These are phyloP conservation scores for Coniferiporia sulphurascens DNA, from an alignment of 1,284 basidiomycete genomes.

Conservation along the genomic window DNA sequence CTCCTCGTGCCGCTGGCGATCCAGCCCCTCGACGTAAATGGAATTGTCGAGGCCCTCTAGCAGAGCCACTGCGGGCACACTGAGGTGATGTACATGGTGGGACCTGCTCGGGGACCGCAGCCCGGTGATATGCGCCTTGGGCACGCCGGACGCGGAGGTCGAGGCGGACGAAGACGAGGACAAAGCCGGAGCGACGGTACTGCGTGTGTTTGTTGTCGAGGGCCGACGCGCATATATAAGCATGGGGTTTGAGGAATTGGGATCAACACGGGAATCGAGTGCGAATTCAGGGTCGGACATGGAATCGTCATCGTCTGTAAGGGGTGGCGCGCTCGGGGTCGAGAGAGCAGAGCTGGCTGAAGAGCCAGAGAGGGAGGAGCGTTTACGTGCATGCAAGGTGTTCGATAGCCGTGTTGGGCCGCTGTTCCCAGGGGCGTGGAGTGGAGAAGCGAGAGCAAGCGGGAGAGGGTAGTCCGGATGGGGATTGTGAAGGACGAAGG, in stretches of 20 bases:
- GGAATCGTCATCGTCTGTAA: slow-evolving; percentile 43
- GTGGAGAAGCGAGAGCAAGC: not conserved
- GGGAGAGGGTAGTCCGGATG: slow-evolving; percentile 13
- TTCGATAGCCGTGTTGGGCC: not conserved
- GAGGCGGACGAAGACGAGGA: not conserved
- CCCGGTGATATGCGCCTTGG: not conserved
- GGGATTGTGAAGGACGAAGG: slow-evolving; percentile 50
- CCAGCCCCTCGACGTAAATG: not conserved
- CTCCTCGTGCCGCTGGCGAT: not conserved
- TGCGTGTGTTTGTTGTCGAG: slow-evolving; percentile 63
- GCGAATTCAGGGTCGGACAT: slow-evolving; percentile 30
- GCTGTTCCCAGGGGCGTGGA: not conserved
- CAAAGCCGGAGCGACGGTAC: slow-evolving; percentile 28
- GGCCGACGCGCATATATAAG: slow-evolving; percentile 66
- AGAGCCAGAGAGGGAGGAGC: slow-evolving; percentile 44
- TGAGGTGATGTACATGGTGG: not conserved
- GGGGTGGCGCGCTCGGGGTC: slow-evolving; percentile 52
- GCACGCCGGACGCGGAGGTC: not conserved
- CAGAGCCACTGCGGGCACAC: not conserved
- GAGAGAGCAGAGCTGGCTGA: slow-evolving; percentile 56
- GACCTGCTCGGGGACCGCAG: not conserved
- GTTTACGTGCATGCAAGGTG: slow-evolving; percentile 31
- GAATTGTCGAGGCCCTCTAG: not conserved
- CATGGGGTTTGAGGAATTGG: slow-evolving; percentile 20
- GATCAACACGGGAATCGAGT: slow-evolving; percentile 33